phyloP scores from a whole-genome alignment of 768 basidiomycete genomes.

The Kwoniella heveanensis region DNA sequence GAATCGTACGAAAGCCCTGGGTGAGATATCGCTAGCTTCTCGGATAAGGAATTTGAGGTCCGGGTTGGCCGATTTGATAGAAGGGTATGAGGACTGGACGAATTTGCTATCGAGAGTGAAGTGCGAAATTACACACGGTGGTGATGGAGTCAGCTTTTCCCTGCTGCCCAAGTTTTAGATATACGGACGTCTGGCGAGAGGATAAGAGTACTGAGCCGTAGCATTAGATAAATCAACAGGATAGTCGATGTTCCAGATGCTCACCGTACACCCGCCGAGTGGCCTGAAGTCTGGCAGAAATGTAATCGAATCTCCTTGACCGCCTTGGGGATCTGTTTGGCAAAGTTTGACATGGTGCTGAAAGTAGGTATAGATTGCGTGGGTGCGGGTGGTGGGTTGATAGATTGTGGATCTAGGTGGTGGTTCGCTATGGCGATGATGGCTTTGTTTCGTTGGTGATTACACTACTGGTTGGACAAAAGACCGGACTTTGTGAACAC shows the following conservation, averaged over 20 bases:
- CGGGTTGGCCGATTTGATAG: conserved; percentile 54
- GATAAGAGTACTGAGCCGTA: too few relatives aligned
- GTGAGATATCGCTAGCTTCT: conserved; percentile 54
- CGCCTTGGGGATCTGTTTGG: conserved; percentile 53
- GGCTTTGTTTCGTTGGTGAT: too few relatives aligned
- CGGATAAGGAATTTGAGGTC: conserved; percentile 55
- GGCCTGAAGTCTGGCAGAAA: conserved; percentile 52
- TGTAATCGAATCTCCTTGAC: conserved; percentile 56
- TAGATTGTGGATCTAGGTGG: neutral
- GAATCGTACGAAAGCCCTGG: conserved; percentile 54
- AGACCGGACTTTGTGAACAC: too few relatives aligned
- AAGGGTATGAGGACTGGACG: conserved; percentile 50
- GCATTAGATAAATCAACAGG: neutral
- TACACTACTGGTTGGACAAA: too few relatives aligned
- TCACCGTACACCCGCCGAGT: conserved; percentile 54
- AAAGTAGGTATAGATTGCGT: neutral
- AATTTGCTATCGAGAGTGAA: conserved; percentile 44
- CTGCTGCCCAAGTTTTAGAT: too few relatives aligned
- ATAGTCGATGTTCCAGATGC: conserved; percentile 3
- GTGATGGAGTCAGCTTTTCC: too few relatives aligned
- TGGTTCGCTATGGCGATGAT: too few relatives aligned
- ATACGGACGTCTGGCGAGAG: too few relatives aligned
- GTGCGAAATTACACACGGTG: neutral
- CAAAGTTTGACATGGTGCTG: conserved; percentile 48
- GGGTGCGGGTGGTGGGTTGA: neutral